Evolutionary conservation across 169 alveolate species (phyloP), one percentile per base, ranked within the genome.

Genomic region (Theileria annulata): DNA sequence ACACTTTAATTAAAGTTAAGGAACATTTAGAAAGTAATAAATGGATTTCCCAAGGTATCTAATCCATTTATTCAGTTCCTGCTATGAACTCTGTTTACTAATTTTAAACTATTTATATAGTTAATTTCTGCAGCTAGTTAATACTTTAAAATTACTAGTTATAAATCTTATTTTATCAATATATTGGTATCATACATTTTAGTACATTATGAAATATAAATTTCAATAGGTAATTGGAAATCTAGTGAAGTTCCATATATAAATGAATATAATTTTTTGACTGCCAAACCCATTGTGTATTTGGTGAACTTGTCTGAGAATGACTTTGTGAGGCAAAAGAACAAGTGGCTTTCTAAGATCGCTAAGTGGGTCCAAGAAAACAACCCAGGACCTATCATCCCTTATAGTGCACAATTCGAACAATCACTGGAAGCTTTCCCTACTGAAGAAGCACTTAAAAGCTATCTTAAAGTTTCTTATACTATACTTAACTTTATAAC

Each of bases 231-330:
- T n/a, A 59, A 88, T 51, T 97, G 99, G 99, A 89, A 92, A 66
- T 88, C 94, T 49, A 86, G 93, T 49, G 99, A 97, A 79, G 87
- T 97, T 42, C 98, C 94, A 63, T 79, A 89, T 62, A 86, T 97
- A 13, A 96, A 96, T 76, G 95, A 94, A 75, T 95, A 93, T 80
- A 95, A 95, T 81, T 98, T 97, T 86, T 82, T 98, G 59, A 98
- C 99, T 19, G 98, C 99, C 3, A 98, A 98, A 92, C 99, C 99
- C n/a, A 97, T 97, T 17, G 99, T 98, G 17, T 98, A 98, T 89
- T 86, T 97, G 63, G 98, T 97, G 27, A 98, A 98, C 87, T 86
- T 98, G 83, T 88, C 97, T 56, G 98, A 95, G 84, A 92, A 94
- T 54, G 99, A 98, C 82, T 98, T 94, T 85, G 85, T 94, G 27